Evolutionary conservation across 805 yeast genomes (phyloP).

Genomic region (Spathaspora sp.): DNA sequence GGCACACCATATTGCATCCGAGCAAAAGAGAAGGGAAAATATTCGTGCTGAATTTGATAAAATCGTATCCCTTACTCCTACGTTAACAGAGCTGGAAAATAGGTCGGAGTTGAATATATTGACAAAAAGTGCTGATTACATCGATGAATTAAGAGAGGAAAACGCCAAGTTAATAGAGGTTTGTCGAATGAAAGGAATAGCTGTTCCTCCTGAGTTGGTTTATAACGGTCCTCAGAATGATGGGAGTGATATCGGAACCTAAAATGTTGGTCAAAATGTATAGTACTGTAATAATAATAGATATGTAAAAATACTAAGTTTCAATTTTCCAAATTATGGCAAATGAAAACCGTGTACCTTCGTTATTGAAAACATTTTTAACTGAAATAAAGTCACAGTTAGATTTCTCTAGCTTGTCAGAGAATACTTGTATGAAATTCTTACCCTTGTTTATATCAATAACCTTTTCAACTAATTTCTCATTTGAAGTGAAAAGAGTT

Average conservation of each 20-base stretch:
- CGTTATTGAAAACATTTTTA: slow-evolving; percentile 8
- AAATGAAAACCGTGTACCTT: slow-evolving; percentile 11
- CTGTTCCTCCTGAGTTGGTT: slow-evolving; percentile 37
- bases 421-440: slow-evolving; percentile 9
- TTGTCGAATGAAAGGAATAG: slow-evolving; percentile 39
- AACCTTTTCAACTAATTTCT: slow-evolving; percentile 8
- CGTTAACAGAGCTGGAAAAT: slow-evolving; percentile 61
- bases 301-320: neutral
- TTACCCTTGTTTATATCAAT: slow-evolving; percentile 2
- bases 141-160: slow-evolving; percentile 48
- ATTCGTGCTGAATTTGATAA: slow-evolving; percentile 79
- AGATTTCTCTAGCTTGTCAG: neutral
- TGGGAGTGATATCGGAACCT: slow-evolving; percentile 12
- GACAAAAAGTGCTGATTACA: slow-evolving; percentile 57
- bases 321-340: slow-evolving; percentile 15
- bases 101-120: slow-evolving; percentile 78
- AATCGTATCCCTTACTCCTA: slow-evolving; percentile 73
- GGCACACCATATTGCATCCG: slow-evolving; percentile 81
- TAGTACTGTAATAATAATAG: neutral
- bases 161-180: slow-evolving; percentile 42
- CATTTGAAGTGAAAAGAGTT: slow-evolving; percentile 14
- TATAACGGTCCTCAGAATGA: slow-evolving; percentile 23
- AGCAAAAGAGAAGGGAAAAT: slow-evolving; percentile 81
- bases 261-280: neutral
- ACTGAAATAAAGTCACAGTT: slow-evolving; percentile 16